Conservation (phyloP, 257 asterid species). For the Solanum etuberosum region DNA sequence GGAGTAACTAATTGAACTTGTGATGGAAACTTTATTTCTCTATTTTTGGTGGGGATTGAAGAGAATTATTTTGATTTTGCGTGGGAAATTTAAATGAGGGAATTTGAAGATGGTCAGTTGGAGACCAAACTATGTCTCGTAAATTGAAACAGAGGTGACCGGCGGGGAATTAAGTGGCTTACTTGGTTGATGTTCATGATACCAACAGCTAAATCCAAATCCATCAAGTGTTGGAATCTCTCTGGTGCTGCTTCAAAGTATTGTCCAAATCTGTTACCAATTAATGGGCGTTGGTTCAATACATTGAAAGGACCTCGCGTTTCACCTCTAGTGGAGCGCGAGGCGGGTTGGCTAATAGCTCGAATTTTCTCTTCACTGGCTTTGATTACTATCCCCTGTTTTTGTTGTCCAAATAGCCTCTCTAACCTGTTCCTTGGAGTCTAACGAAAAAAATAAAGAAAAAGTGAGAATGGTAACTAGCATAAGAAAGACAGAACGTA, state of each 20-base stretch:
- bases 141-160: not conserved
- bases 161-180: not conserved
- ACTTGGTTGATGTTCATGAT: constrained; percentile 34
- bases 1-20: not conserved
- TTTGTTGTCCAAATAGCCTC: constrained; percentile 19
- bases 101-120: not conserved
- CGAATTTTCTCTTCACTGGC: constrained; percentile 33
- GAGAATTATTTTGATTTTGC: not conserved
- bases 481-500: too few relatives aligned
- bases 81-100: not conserved
- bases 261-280: constrained; percentile 17
- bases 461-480: too few relatives aligned
- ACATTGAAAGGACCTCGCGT: constrained; percentile 14
- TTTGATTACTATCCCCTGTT: constrained; percentile 19
- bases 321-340: constrained; percentile 2
- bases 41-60: not conserved
- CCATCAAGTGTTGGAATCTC: constrained; percentile 16
- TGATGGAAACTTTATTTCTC: not conserved
- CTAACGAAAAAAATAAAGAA: not conserved
- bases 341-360: constrained; percentile 7
- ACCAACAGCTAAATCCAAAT: constrained; percentile 15
- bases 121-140: not conserved
- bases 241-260: constrained; percentile 18
- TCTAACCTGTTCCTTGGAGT: constrained; percentile 14
- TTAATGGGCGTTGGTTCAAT: constrained; percentile 7